Evolutionary conservation across 1,139 yeast genomes (phyloP), one percentile per base, ranked within the genome.

Genomic region (Kodamaea derodonti): DNA sequence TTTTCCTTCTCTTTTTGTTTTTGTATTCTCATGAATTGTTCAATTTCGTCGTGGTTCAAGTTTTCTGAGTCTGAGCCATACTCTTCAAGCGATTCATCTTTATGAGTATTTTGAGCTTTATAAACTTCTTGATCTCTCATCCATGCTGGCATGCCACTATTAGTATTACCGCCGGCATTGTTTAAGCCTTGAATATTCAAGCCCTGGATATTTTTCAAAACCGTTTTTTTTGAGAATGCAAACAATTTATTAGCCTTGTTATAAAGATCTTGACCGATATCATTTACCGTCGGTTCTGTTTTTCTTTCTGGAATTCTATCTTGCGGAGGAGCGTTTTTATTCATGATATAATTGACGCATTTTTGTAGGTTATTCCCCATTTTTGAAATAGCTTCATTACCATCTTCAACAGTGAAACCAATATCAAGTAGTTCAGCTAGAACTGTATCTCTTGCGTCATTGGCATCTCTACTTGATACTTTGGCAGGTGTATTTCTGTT

Each of bases 381-480:
- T 15, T 62, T 56, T 14, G 63, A 66, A 28, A 86, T 65, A 0
- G 95, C 95, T 7, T 64, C 62, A 28, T 68, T 72, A 3, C 94
- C 78, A 34, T 71, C 76, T 2, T 77, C 81, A 1, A 73, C 61
- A 1, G 81, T 60, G 48, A 86, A 86, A 2, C 95, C 95, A 75
- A 86, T 85, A 42, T 86, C 95, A 1, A 85, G 59, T 34, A 86
- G 63, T 46, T 80, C 85, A 0, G 92, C 92, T 17, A 85, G 55
- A 2, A 78, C 66, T 15, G 65, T 67, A 48, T 83, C 94, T 27
- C 60, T 46, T 11, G 38, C 34, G 6, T 18, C 22, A 18, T 18
- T 18, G 9, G 22, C 6, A 18, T 6, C 6, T 18, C 22, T 18
- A 7, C 9, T 9, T 18, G 22, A 9, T 9, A 18, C 22, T 9